Evolutionary conservation across 768 basidiomycete genomes (phyloP), one percentile per base, ranked within the genome.

Genomic region (Podaxis carcinomalis): DNA sequence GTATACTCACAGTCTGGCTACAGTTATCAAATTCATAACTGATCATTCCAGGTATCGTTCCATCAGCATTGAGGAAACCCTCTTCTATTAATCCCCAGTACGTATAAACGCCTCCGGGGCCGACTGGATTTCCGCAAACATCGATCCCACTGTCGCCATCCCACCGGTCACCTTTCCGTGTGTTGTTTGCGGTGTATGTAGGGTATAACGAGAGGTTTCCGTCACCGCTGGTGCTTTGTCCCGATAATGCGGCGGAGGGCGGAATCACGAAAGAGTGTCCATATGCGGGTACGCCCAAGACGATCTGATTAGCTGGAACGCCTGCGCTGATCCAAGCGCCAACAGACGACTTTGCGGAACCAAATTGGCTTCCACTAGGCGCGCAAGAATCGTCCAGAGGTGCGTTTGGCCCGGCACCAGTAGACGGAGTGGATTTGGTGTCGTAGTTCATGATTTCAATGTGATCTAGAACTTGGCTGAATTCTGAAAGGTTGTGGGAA

Each of bases 201-300:
- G 87, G 84, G 71, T 79, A 89, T 16, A 77, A 37, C n/a, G 73
- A 73, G 32, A 88, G 69, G 7, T 65, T 63, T 2, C 68, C 62
- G 27, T 70, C 68, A 27, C 35, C 28, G 47, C 47, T n/a, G 64
- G 62, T 51, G 58, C 64, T 57, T 61, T 67, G 21, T 67, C 68
- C 23, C 67, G 68, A 62, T 61, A 80, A 67, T 0, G 83, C 83
- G 37, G 73, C 64, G 19, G 61, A 65, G 14, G 66, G 63, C 3
- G 69, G 50, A 6, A 78, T 67, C 40, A 83, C 78, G 78, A 78
- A 95, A 21, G 91, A 85, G 73, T 93, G 93, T 0, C 92, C 92
- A 73, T 93, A 96, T 16, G 88, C 76, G 11, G 94, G 84, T 0
- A 96, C 86, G 56, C 94, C 95, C 5, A 98, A 83, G 28, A 93